Evolutionary conservation across 2,329 filamentous ascomycete species (phyloP).

Genomic region (Sporothrix mexicana): DNA sequence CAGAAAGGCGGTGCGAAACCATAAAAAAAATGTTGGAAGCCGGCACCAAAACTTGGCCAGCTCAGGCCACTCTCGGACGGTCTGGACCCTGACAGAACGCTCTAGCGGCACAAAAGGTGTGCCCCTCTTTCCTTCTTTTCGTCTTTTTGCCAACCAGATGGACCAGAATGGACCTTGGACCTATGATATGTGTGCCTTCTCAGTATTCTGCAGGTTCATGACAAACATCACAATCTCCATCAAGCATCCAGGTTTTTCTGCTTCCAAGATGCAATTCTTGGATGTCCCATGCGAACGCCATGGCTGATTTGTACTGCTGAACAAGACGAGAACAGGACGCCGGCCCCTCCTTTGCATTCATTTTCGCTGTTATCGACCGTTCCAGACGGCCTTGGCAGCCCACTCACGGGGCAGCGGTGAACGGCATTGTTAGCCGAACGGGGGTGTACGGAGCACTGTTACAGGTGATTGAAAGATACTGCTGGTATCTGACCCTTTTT

Average conservation of each 20-base stretch:
- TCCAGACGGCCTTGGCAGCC: constrained; percentile 30
- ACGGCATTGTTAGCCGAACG: constrained; percentile 26
- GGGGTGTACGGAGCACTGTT: no score
- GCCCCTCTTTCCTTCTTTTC: constrained; percentile 25
- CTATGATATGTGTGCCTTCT: no score
- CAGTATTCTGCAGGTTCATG: not conserved
- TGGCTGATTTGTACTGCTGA: not conserved
- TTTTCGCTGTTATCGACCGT: not conserved
- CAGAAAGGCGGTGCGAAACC: not conserved
- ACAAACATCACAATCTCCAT: not conserved
- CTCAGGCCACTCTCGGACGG: constrained; percentile 35
- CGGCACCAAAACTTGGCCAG: constrained; percentile 35
- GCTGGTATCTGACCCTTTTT: not conserved
- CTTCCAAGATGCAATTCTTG: constrained; percentile 12
- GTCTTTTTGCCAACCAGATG: not conserved
- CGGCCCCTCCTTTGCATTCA: not conserved
- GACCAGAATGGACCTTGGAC: no score
- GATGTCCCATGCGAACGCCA: constrained; percentile 6
- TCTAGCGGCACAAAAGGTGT: constrained; percentile 30
- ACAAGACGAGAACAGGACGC: not conserved
- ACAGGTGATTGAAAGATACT: no score
- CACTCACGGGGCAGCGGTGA: constrained; percentile 15
- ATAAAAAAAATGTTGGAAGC: constrained; percentile 35
- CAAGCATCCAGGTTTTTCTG: not conserved
- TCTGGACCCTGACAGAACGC: constrained; percentile 36